These are phyloP conservation scores for Suillus ampliporus DNA, from an alignment of 768 basidiomycete species.

Conservation along the genomic window DNA sequence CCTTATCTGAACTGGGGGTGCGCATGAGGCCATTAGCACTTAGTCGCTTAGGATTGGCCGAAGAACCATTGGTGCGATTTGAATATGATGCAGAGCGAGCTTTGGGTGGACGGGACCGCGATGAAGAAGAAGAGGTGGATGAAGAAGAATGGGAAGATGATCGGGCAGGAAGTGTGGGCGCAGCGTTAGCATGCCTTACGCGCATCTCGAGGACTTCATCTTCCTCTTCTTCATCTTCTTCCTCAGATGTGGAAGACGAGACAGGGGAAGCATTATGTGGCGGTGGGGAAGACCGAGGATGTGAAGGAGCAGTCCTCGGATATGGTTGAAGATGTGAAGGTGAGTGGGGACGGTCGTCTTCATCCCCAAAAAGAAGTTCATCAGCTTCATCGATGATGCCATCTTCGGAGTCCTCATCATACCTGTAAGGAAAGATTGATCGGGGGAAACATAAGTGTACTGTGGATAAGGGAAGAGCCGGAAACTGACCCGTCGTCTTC, in stretches of 20 bases:
- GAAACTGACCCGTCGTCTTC: constrained; percentile 69
- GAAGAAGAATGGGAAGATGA: constrained; percentile 47
- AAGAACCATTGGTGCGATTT: constrained; percentile 26
- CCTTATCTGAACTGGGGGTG: constrained; percentile 44
- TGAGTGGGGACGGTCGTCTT: constrained; percentile 24
- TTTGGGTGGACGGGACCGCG: constrained; percentile 35
- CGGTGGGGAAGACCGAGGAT: constrained; percentile 25
- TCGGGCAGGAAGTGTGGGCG: constrained; percentile 34
- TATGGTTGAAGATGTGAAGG: constrained; percentile 14
- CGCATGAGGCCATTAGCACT: constrained; percentile 50
- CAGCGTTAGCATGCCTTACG: constrained; percentile 32
- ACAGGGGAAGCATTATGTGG: constrained; percentile 29
- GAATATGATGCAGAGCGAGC: constrained; percentile 34
- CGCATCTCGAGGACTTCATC: constrained; percentile 74
- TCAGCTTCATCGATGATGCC: constrained; percentile 57
- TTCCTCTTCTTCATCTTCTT: constrained; percentile 53
- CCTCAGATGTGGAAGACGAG: constrained; percentile 43
- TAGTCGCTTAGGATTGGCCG: constrained; percentile 28
- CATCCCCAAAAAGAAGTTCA: constrained; percentile 35
- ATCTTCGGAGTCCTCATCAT: constrained; percentile 73
- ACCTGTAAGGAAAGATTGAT: constrained; percentile 44
- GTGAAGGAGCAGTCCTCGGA: constrained; percentile 22
- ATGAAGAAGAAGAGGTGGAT: constrained; percentile 27
- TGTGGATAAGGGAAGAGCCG: background rate
- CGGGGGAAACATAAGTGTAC: constrained; percentile 6